phyloP scores from a whole-genome alignment of 2,329 filamentous ascomycete species.

The Fusarium tanahbumbuense region DNA sequence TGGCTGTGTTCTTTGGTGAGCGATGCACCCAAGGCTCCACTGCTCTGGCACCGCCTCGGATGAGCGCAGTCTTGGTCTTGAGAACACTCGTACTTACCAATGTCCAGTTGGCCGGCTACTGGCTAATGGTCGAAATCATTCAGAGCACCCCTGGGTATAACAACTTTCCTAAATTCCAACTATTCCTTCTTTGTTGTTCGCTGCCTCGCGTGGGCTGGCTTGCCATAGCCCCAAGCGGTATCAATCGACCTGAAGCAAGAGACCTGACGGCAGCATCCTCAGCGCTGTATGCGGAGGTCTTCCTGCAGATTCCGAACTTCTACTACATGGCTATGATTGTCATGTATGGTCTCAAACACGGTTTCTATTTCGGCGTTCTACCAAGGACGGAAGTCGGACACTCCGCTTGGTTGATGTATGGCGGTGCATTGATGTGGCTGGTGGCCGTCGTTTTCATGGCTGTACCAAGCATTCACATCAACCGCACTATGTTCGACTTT shows the following conservation, averaged over 20 bases:
- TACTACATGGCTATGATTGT: conserved; percentile 11
- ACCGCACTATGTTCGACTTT: not conserved
- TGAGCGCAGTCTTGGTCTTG: conserved; percentile 11
- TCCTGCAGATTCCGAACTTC: conserved; percentile 1
- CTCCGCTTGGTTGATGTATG: not conserved
- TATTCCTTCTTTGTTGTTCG: conserved; percentile 19
- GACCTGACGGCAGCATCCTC: not conserved
- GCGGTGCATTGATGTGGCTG: not conserved
- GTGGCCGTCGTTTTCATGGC: too few relatives aligned
- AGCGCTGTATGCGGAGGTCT: not conserved
- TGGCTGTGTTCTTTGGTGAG: not conserved
- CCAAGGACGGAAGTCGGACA: not conserved
- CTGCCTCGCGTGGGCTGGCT: conserved; percentile 23
- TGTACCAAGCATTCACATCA: too few relatives aligned
- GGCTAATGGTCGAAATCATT: not conserved
- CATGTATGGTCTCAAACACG: not conserved
- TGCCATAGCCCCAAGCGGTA: rapidly evolving
- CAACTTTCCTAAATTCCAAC: not conserved
- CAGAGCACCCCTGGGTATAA: conserved; percentile 9
- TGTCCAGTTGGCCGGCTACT: not conserved
- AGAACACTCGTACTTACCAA: not conserved
- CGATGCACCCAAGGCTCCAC: too few relatives aligned
- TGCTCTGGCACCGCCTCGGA: too few relatives aligned
- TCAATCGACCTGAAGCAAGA: not conserved
- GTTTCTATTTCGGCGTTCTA: conserved; percentile 1